Evolutionary conservation across 345 rosid genomes (phyloP), one percentile per base, ranked within the genome.

Genomic region (Nephelium lappaceum): DNA sequence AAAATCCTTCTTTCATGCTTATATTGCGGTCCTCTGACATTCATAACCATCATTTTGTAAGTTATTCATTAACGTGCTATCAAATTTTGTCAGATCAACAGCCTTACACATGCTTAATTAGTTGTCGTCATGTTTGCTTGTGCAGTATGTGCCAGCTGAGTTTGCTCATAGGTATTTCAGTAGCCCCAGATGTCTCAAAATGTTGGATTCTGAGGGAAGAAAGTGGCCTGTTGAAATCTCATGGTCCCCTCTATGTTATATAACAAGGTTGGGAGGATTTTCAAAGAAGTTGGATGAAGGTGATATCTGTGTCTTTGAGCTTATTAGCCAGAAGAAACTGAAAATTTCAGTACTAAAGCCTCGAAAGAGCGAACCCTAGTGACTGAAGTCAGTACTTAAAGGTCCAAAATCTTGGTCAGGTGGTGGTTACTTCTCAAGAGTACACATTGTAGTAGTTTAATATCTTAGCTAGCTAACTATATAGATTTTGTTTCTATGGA

Each of bases 1-100:
- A 49, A 19, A 85, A 80, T 60, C 88, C 89, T 24, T 81, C 80
- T 47, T 85, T 84, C 82, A 68, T 83, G 83, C 79, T 82, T 9
- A 75, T 82, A 43, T 31, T 85, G 75, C 67, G 73, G 16, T 69
- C 84, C 53, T 71, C 75, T 66, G 78, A 82, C 78, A 73, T 79
- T 4, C 60, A 41, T 6, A 77, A 67, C 6, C 64, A 67, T 49
- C 24, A 76, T 67, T 39, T 85, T 80, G 86, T 82, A 69, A 76
- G 79, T 19, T 18, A 18, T 63, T 6, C 15, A 25, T 47, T 14
- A 61, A 23, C 12, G 36, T 45, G 4, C 11, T 62, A 7, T 7
- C 18, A 42, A 55, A 16, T 11, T 21, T 42, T 60, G 11, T 16
- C 4, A 57, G 39, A 23, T 53, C 24, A 7, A 10, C 21, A 15